These are phyloP conservation scores for Fusarium cicatricum DNA, from an alignment of 2,329 filamentous ascomycete genomes.

Conservation along the genomic window DNA sequence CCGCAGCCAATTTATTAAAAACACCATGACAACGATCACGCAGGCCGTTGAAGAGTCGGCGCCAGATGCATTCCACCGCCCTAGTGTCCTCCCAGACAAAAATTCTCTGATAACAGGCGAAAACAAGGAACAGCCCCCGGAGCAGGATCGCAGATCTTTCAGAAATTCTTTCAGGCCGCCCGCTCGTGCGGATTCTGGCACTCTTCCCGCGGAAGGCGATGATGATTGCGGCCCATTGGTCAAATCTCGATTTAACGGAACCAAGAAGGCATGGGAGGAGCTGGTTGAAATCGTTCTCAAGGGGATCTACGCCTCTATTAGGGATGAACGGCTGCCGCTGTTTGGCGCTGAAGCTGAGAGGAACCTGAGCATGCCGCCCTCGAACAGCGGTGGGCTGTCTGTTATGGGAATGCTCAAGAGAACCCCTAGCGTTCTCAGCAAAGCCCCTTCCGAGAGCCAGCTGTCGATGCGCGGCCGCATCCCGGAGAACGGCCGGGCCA, in stretches of 20 bases:
- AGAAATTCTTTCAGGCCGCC: constrained; percentile 61
- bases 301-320: constrained; percentile 89
- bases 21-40: constrained; percentile 89
- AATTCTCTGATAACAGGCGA: constrained; percentile 46
- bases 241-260: constrained; percentile 76
- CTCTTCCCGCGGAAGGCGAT: constrained; percentile 49
- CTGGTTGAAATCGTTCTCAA: constrained; percentile 93
- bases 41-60: constrained; percentile 78
- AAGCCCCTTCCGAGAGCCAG: constrained; percentile 84
- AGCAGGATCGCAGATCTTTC: constrained; percentile 52
- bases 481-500: constrained; percentile 62
- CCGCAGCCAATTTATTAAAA: constrained; percentile 91
- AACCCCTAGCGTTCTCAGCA: constrained; percentile 90
- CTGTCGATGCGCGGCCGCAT: constrained; percentile 75
- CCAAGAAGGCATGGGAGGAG: constrained; percentile 82
- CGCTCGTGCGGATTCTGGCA: constrained; percentile 53
- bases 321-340: constrained; percentile 84
- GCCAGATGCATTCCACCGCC: constrained; percentile 70
- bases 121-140: constrained; percentile 44
- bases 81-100: constrained; percentile 62
- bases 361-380: constrained; percentile 48
- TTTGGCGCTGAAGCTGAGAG: constrained; percentile 71
- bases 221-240: constrained; percentile 77
- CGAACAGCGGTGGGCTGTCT: constrained; percentile 72
- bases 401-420: constrained; percentile 82